Evolutionary conservation across 768 basidiomycete species (phyloP).

Genomic region (Lactifluus hygrophoroides): DNA sequence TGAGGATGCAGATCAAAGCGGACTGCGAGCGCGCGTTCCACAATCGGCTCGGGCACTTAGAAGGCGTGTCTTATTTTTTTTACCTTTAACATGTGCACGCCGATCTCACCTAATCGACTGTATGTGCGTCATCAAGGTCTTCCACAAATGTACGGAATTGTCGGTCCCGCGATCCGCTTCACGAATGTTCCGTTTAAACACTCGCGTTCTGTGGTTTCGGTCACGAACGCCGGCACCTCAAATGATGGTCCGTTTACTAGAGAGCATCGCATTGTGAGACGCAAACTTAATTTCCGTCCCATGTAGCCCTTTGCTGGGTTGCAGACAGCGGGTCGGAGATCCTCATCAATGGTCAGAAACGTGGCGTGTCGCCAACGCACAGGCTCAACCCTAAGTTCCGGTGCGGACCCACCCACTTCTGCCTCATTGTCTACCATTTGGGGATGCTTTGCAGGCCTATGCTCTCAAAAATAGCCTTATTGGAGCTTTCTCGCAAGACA

Average conservation of each 20-base stretch:
- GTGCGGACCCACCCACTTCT: conserved; percentile 28
- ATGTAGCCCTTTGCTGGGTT: conserved; percentile 62
- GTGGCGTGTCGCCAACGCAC: conserved; percentile 69
- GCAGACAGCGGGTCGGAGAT: conserved; percentile 50
- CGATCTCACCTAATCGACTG: too few relatives aligned
- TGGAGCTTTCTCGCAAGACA: conserved; percentile 36
- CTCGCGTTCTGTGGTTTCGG: conserved; percentile 34
- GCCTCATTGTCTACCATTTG: neutral
- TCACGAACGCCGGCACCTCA: conserved; percentile 34
- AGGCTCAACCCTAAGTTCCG: conserved; percentile 53
- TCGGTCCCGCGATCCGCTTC: conserved; percentile 46
- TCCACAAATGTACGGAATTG: conserved; percentile 40
- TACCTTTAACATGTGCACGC: neutral
- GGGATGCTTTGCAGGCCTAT: conserved; percentile 33
- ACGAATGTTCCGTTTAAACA: conserved; percentile 53
- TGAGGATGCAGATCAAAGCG: conserved; percentile 34
- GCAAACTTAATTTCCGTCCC: neutral
- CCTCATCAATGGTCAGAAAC: conserved; percentile 69
- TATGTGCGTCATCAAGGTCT: conserved; percentile 32
- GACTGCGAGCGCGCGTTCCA: conserved; percentile 70
- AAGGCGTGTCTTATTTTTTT: conserved; percentile 30
- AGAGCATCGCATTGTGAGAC: neutral
- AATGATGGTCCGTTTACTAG: conserved; percentile 53
- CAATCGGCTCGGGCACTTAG: conserved; percentile 38
- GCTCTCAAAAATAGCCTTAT: conserved; percentile 45